These are phyloP conservation scores for Rhizopogon salebrosus DNA, from an alignment of 768 basidiomycete species.

Conservation along the genomic window DNA sequence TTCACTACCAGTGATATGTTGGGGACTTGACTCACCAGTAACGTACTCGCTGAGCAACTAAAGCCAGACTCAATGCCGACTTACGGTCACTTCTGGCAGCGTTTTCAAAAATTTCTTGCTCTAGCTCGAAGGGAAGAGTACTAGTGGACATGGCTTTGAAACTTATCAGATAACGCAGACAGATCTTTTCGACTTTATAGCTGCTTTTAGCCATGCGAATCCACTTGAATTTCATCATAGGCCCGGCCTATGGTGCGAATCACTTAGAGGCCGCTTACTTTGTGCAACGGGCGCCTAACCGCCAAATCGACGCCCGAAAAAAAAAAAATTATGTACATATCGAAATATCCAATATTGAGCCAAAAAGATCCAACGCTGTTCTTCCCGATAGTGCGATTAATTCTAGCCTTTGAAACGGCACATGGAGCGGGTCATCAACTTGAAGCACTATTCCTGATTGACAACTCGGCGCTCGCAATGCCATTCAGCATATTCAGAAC, in stretches of 20 bases:
- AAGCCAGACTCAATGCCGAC: neutral
- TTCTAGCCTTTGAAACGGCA: too few species aligned
- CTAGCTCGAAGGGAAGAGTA: neutral
- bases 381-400: too few species aligned
- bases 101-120: neutral
- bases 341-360: too few species aligned
- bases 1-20: too few species aligned
- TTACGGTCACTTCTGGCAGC: neutral
- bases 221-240: neutral
- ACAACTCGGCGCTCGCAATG: constrained; percentile 26
- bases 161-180: neutral
- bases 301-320: too few species aligned
- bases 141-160: neutral
- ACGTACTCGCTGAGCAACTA: neutral
- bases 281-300: too few species aligned
- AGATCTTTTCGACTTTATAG: neutral
- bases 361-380: too few species aligned
- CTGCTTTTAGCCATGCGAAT: neutral
- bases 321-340: too few species aligned
- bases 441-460: constrained; percentile 10
- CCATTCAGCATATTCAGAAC: constrained; percentile 18
- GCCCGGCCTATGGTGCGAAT: too few species aligned
- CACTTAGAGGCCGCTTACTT: too few species aligned
- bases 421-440: constrained; percentile 20
- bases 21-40: neutral